Evolutionary conservation across 192 early-diverging fungal species (phyloP), one percentile per base, ranked within the genome.

Genomic region (Allomyces arbusculus): DNA sequence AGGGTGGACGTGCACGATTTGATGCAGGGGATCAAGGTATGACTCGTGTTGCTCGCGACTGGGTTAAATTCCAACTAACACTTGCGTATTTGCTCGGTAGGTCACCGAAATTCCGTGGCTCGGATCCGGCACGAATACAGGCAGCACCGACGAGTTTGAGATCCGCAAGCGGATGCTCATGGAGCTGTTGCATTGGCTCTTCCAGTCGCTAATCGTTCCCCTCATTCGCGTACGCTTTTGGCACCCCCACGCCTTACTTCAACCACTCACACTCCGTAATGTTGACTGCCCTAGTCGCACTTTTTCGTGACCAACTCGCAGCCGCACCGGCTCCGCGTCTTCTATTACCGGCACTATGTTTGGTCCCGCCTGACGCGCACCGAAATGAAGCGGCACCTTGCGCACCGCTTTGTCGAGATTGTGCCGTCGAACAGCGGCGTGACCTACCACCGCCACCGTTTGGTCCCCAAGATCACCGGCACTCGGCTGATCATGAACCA

Each of bases 261-360:
- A 40, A 40, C 33, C 22, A 7, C 20, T 66, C 66, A 23, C 24
- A 69, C 12, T 22, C 28, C 4, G 50, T 25, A 65, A 22, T 24
- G n/a, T 50, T 22, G 25, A 0, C 43, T 12, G 14, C 11, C 61
- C 11, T 43, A 88, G 85, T 69, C 80, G 0, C 77, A 72, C 44
- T 94, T 92, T 68, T 91, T 91, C 64, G 78, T 85, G n/a, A 92
- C 91, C 8, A 90, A 94, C 64, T 76, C 79, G 64, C 76, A 83
- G 4, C 68, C 75, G 12, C 74, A 80, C 55, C 82, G 85, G 61
- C 82, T 85, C 68, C 73, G 69, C 58, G 68, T 91, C 26, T 84
- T 86, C 69, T 92, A 86, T 67, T 92, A 86, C 70, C 85, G 88
- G 20, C 84, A 86, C 64, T 86, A 86, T 40, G 78, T 85, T 8